Percentiles rank a stretch among this genome's conserved stretches.
Conservation (phyloP, 1,284 basidiomycete genomes). For the Sanghuangporus baumii region DNA sequence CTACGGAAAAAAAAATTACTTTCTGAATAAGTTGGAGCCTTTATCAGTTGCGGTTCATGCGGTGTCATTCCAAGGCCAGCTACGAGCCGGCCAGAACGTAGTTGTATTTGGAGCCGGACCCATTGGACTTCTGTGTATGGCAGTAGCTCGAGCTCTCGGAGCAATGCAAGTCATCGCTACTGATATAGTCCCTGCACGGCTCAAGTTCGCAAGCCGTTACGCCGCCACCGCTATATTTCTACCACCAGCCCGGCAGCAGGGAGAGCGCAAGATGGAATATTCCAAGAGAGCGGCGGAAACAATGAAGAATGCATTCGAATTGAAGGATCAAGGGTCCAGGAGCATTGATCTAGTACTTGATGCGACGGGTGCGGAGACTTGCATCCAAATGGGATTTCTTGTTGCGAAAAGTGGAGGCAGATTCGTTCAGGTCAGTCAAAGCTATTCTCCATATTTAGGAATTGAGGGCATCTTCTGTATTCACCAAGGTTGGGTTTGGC, state of each 20-base stretch:
- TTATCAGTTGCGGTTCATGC: slow-evolving; percentile 90
- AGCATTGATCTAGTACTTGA: slow-evolving; percentile 73
- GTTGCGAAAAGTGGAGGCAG: slow-evolving; percentile 71
- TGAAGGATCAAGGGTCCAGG: slow-evolving; percentile 52
- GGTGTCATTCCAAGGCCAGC: slow-evolving; percentile 69
- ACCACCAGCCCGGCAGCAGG: slow-evolving; percentile 56
- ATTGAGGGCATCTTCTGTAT: slow-evolving; percentile 32
- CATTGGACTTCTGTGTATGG: slow-evolving; percentile 89
- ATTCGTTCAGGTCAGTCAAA: slow-evolving; percentile 51
- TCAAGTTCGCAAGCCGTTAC: slow-evolving; percentile 84
- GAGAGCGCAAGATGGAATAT: slow-evolving; percentile 67
- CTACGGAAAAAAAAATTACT: not conserved
- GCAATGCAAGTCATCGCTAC: slow-evolving; percentile 77
- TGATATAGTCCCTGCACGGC: slow-evolving; percentile 77
- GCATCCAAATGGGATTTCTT: slow-evolving; percentile 75
- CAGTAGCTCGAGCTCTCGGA: slow-evolving; percentile 85
- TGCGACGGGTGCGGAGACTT: slow-evolving; percentile 85
- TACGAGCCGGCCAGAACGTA: slow-evolving; percentile 70
- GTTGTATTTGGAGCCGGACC: slow-evolving; percentile 89
- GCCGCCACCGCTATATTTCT: slow-evolving; percentile 80
- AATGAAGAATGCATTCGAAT: slow-evolving; percentile 52
- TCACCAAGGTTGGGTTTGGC: slow-evolving; percentile 68
- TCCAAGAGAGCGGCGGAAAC: slow-evolving; percentile 59
- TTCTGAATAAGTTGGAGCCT: slow-evolving; percentile 76
- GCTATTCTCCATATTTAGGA: slow-evolving; percentile 47